Conservation (phyloP, 768 basidiomycete species). For the Trametopsis cervina region DNA sequence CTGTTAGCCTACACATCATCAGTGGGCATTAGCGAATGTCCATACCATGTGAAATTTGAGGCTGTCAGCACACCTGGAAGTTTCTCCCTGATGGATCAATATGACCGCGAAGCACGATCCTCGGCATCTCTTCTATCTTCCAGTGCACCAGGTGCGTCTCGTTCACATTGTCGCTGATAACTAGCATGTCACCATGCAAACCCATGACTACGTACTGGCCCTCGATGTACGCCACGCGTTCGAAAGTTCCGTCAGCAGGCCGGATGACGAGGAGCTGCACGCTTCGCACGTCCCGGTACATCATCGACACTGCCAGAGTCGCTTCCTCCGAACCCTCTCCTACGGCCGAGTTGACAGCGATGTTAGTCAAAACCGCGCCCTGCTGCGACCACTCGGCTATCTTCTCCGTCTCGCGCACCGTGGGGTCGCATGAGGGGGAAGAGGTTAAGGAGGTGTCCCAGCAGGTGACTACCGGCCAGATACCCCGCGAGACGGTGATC, state of each 20-base stretch:
- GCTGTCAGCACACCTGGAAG: constrained; percentile 26
- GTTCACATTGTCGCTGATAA: constrained; percentile 44
- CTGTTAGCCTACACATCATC: constrained; percentile 50
- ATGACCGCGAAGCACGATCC: constrained; percentile 35
- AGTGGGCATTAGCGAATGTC: no score
- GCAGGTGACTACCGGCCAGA: constrained; percentile 53
- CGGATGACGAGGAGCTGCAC: constrained; percentile 28
- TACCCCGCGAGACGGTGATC: constrained; percentile 46
- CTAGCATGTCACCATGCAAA: constrained; percentile 45
- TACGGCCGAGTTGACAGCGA: constrained; percentile 42
- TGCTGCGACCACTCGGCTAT: constrained; percentile 47
- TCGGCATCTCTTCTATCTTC: constrained; percentile 40
- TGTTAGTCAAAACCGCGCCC: constrained; percentile 44
- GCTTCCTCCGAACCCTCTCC: constrained; percentile 42
- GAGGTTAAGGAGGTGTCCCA: constrained; percentile 35
- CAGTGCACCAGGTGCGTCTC: constrained; percentile 52
- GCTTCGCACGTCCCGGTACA: constrained; percentile 10
- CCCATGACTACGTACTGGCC: constrained; percentile 41
- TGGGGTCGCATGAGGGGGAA: no score
- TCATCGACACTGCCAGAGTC: constrained; percentile 40
- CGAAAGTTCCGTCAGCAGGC: not conserved
- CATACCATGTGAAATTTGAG: no score
- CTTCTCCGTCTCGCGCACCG: constrained; percentile 18
- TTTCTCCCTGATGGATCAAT: constrained; percentile 20
- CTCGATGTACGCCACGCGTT: constrained; percentile 15